These are phyloP conservation scores for Ramalina intermedia DNA, from an alignment of 495 filamentous ascomycete genomes.

Conservation along the genomic window DNA sequence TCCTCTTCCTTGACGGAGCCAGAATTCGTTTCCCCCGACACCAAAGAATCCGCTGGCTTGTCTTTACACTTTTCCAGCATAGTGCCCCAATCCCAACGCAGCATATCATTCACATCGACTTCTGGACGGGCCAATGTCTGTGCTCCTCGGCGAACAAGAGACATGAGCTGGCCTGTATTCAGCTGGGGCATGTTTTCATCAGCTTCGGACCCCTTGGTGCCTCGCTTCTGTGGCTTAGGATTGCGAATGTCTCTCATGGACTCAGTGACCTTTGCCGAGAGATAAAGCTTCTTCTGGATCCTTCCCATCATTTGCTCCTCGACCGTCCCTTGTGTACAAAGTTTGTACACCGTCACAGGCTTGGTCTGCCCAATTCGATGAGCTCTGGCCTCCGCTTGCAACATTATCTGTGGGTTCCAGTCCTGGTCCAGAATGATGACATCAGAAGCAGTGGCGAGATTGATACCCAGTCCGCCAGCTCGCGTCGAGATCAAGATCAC, in stretches of 20 bases:
- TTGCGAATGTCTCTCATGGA: conserved; percentile 40
- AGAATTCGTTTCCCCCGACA: conserved; percentile 18
- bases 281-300: conserved; percentile 52
- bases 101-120: conserved; percentile 41
- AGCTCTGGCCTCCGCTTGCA: conserved; percentile 45
- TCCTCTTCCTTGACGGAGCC: conserved; percentile 29
- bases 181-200: conserved; percentile 37
- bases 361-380: conserved; percentile 46
- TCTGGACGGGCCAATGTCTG: conserved; percentile 38
- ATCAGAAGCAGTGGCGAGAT: conserved; percentile 42
- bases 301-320: conserved; percentile 51
- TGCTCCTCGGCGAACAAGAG: conserved; percentile 40
- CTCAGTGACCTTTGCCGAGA: conserved; percentile 48
- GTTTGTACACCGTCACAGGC: conserved; percentile 42
- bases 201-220: conserved; percentile 2
- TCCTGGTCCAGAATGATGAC: conserved; percentile 53
- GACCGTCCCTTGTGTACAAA: conserved; percentile 45
- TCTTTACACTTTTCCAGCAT: conserved; percentile 44
- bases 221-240: conserved; percentile 19
- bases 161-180: conserved; percentile 37
- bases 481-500: conserved; percentile 52
- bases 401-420: conserved; percentile 51
- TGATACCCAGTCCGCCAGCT: conserved; percentile 51
- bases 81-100: conserved; percentile 42
- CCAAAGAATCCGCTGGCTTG: conserved; percentile 29